These are phyloP conservation scores for Naganishia randhawae DNA, from an alignment of 768 basidiomycete species.

Conservation along the genomic window DNA sequence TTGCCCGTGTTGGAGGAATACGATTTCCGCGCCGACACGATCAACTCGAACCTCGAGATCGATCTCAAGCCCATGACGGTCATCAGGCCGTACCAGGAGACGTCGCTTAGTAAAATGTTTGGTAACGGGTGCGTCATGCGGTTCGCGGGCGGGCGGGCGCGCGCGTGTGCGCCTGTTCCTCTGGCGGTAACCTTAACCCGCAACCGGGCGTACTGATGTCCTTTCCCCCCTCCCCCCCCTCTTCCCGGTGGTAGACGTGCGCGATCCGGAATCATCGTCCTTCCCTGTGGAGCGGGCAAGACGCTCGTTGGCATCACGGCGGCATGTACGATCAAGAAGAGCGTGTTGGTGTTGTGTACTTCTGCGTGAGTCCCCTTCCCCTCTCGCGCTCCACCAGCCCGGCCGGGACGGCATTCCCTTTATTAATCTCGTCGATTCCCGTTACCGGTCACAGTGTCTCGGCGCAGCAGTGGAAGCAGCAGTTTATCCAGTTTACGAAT, in stretches of 20 bases:
- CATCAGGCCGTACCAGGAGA: conserved; percentile 97
- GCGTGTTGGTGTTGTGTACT: conserved; percentile 92
- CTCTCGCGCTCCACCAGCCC: not conserved
- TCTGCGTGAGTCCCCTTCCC: conserved; percentile 69
- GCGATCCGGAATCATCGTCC: conserved; percentile 93
- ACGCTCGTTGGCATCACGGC: conserved; percentile 99
- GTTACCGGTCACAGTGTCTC: conserved; percentile 45
- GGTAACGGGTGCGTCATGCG: conserved; percentile 76
- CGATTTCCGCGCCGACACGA: conserved; percentile 93
- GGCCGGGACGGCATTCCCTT: not conserved
- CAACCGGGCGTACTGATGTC: too few species aligned
- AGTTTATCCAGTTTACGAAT: conserved; percentile 98
- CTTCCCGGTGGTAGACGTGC: too few species aligned
- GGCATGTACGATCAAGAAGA: conserved; percentile 98
- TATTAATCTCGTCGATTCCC: not conserved
- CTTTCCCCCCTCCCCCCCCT: too few species aligned
- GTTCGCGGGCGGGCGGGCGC: too few species aligned
- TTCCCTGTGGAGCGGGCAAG: conserved; percentile 98
- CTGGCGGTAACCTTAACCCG: too few species aligned
- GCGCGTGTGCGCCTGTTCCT: too few species aligned
- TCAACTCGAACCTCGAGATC: conserved; percentile 95
- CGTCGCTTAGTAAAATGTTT: conserved; percentile 98
- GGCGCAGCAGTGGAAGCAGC: conserved; percentile 98
- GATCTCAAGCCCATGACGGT: conserved; percentile 97
- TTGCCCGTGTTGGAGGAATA: conserved; percentile 99